Evolutionary conservation across 768 basidiomycete species (phyloP).

Genomic region (Tephrocybe sp.): DNA sequence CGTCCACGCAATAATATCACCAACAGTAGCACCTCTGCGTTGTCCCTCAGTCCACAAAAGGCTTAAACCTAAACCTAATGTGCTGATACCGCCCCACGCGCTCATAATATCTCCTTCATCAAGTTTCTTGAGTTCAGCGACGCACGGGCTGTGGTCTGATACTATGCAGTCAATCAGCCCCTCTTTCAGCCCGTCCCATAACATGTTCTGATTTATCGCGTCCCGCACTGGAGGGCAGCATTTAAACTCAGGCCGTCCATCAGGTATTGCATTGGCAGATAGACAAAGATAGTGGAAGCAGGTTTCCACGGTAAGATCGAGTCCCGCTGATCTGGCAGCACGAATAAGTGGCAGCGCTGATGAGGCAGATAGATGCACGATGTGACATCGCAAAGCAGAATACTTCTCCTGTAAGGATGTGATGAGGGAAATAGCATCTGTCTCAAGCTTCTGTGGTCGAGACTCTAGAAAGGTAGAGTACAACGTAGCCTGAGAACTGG

Average conservation of each 20-base stretch:
- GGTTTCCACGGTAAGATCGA: conserved; percentile 88
- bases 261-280: conserved; percentile 66
- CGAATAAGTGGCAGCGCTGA: conserved; percentile 75
- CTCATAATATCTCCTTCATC: conserved; percentile 80
- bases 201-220: conserved; percentile 60
- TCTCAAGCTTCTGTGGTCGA: conserved; percentile 78
- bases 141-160: conserved; percentile 94
- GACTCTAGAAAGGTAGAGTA: conserved; percentile 87
- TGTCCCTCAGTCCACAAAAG: conserved; percentile 84
- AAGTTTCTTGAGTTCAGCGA: conserved; percentile 73
- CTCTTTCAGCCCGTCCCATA: conserved; percentile 81
- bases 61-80: conserved; percentile 86
- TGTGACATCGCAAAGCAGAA: conserved; percentile 79
- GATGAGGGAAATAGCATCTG: conserved; percentile 78
- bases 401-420: conserved; percentile 56
- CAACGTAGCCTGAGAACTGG: conserved; percentile 37
- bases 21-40: conserved; percentile 54
- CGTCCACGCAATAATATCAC: conserved; percentile 73
- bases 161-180: conserved; percentile 91
- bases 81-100: conserved; percentile 95
- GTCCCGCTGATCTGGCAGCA: conserved; percentile 58
- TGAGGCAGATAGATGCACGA: conserved; percentile 92
- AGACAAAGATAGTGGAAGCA: conserved; percentile 96
- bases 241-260: conserved; percentile 84
- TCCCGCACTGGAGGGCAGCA: conserved; percentile 94